Evolutionary conservation across 805 yeast species (phyloP).

Genomic region (Cyberlindnera americana): DNA sequence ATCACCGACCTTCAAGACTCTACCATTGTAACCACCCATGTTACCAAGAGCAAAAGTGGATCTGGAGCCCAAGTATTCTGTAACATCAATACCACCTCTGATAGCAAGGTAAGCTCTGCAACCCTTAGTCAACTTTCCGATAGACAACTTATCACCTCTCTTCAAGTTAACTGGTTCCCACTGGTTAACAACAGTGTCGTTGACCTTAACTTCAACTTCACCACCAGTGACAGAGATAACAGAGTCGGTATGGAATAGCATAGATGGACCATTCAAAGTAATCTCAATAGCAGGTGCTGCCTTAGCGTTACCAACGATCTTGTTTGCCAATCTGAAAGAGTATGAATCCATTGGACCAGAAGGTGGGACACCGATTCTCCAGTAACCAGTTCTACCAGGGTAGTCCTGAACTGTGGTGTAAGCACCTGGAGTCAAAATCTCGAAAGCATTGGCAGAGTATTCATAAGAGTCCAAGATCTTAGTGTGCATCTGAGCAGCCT

Average conservation of each 20-base stretch:
- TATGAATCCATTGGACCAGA: conserved; percentile 97
- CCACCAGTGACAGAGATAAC: conserved; percentile 90
- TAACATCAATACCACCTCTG: conserved; percentile 91
- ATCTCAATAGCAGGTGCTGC: conserved; percentile 87
- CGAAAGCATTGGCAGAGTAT: conserved; percentile 81
- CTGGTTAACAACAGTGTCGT: conserved; percentile 53
- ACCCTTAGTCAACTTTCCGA: conserved; percentile 80
- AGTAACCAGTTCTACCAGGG: conserved; percentile 78
- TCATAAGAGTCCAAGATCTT: conserved; percentile 80
- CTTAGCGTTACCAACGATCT: conserved; percentile 82
- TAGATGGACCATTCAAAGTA: conserved; percentile 82
- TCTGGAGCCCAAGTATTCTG: conserved; percentile 92
- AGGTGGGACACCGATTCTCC: conserved; percentile 87
- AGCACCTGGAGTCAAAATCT: conserved; percentile 85
- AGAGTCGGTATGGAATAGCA: conserved; percentile 78
- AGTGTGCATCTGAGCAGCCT: conserved; percentile 78
- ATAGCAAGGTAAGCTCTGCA: conserved; percentile 89
- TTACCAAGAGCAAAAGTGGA: conserved; percentile 92
- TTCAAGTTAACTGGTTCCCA: conserved; percentile 71
- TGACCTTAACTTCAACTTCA: conserved; percentile 58
- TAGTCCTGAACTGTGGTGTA: conserved; percentile 96
- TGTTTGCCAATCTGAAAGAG: conserved; percentile 85
- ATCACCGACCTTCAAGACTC: conserved; percentile 89
- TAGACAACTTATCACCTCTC: conserved; percentile 71
- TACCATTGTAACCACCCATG: conserved; percentile 93